Conservation (phyloP, 176 grass and related monocot species). For the Zea luxurians region DNA sequence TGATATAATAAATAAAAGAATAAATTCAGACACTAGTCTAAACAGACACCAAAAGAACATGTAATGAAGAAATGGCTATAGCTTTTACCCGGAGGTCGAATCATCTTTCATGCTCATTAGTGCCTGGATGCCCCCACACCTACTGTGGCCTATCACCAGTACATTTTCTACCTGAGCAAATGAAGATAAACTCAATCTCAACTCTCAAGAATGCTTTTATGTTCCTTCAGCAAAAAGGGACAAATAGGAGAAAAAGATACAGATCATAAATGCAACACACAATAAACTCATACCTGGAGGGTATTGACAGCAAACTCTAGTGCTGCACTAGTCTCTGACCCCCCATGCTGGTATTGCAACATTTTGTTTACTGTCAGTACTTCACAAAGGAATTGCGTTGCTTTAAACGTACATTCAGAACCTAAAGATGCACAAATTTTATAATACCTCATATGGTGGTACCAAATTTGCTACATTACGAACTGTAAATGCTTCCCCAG, state of each 20-base stretch:
- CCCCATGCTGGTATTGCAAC: constrained; percentile 60
- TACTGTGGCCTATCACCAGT: constrained; percentile 86
- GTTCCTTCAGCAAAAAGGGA: not conserved
- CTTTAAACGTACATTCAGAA: constrained; percentile 16
- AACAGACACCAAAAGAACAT: not conserved
- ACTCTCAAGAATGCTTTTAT: constrained; percentile 14
- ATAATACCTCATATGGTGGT: constrained; percentile 73
- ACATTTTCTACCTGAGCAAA: constrained; percentile 74
- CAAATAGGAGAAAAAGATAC: not conserved
- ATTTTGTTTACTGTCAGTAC: constrained; percentile 29
- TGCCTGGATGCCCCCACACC: constrained; percentile 92
- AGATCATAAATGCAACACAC: not conserved
- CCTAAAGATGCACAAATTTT: not conserved
- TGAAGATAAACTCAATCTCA: constrained; percentile 16
- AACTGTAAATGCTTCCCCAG: constrained; percentile 89
- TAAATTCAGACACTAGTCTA: constrained; percentile 15
- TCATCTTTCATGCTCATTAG: constrained; percentile 85
- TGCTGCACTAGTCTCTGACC: constrained; percentile 84
- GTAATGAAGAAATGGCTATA: constrained; percentile 24
- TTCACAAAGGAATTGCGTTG: constrained; percentile 3
- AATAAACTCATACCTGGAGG: constrained; percentile 52
- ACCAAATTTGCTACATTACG: constrained; percentile 96
- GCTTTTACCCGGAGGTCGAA: constrained; percentile 53
- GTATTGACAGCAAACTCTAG: constrained; percentile 83
- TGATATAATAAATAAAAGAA: constrained; percentile 45